A percentile compares a stretch with the other conserved stretches of the same genome.
Conservation (phyloP, 257 asterid genomes). For the Penstemon eatonii region DNA sequence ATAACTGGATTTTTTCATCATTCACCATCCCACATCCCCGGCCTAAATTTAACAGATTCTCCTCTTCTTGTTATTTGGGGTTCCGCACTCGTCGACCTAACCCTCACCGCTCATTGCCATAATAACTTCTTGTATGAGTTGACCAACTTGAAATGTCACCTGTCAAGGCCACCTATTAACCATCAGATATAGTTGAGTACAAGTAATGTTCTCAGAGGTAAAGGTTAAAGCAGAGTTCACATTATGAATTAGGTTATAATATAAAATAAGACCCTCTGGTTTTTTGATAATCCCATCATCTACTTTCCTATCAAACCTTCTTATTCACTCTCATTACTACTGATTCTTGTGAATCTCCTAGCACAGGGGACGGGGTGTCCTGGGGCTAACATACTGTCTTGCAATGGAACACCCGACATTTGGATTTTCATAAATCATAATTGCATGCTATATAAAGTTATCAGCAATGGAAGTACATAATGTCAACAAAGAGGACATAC, state of each 20-base stretch:
- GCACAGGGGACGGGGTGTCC: no score
- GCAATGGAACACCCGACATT: no score
- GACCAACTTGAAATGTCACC: neutral
- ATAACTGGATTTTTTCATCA: neutral
- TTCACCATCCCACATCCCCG: conserved; percentile 4
- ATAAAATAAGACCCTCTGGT: no score
- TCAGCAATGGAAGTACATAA: neutral
- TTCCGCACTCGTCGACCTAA: neutral
- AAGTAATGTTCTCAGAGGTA: no score
- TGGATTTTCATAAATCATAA: no score
- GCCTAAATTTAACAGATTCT: neutral
- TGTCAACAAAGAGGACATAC: neutral
- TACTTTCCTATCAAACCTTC: no score
- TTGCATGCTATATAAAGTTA: neutral
- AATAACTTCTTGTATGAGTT: neutral
- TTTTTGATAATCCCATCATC: no score
- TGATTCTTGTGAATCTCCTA: no score
- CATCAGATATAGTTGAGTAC: neutral
- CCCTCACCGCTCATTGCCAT: neutral
- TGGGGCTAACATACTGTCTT: no score
- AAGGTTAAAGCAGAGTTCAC: no score
- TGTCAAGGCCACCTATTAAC: neutral
- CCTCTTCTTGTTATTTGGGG: neutral
- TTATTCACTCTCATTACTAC: no score
- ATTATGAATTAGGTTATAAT: no score